Evolutionary conservation across 257 asterid genomes (phyloP).

Genomic region (Gentiana straminea): DNA sequence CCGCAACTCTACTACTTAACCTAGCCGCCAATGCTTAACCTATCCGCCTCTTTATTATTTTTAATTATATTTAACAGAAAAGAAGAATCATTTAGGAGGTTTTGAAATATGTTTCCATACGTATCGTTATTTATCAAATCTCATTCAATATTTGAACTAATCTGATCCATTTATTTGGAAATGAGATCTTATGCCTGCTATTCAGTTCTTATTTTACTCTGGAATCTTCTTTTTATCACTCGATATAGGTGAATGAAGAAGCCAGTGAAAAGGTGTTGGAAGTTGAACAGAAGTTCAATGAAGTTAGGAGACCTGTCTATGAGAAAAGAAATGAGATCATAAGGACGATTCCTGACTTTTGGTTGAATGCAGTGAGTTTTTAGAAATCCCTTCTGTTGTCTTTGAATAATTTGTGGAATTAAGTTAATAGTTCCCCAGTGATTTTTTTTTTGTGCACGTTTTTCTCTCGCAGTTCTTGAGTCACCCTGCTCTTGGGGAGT

Average conservation of each 20-base stretch:
- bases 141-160: too few relatives aligned
- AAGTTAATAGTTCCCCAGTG: slow-evolving; percentile 1
- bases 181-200: too few relatives aligned
- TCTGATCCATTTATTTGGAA: too few relatives aligned
- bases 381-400: slow-evolving; percentile 4
- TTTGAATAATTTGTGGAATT: slow-evolving; percentile 4
- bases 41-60: too few relatives aligned
- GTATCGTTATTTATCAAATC: too few relatives aligned
- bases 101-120: too few relatives aligned
- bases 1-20: too few relatives aligned
- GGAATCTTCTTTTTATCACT: too few relatives aligned
- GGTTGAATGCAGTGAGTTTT: slow-evolving; percentile 42
- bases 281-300: slow-evolving; percentile 34
- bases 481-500: slow-evolving; percentile 41
- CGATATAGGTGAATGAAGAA: slow-evolving; percentile 38
- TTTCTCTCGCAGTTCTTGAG: slow-evolving; percentile 36
- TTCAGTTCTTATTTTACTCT: too few relatives aligned
- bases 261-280: slow-evolving; percentile 27
- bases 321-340: slow-evolving; percentile 29
- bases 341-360: slow-evolving; percentile 42
- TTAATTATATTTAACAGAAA: too few relatives aligned
- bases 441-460: slow-evolving; percentile 1
- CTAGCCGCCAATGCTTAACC: too few relatives aligned
- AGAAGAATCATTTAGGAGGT: too few relatives aligned
- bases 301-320: slow-evolving; percentile 37